phyloP scores from a whole-genome alignment of 106 monocot genomes.

The Phalaenopsis aphrodite region DNA sequence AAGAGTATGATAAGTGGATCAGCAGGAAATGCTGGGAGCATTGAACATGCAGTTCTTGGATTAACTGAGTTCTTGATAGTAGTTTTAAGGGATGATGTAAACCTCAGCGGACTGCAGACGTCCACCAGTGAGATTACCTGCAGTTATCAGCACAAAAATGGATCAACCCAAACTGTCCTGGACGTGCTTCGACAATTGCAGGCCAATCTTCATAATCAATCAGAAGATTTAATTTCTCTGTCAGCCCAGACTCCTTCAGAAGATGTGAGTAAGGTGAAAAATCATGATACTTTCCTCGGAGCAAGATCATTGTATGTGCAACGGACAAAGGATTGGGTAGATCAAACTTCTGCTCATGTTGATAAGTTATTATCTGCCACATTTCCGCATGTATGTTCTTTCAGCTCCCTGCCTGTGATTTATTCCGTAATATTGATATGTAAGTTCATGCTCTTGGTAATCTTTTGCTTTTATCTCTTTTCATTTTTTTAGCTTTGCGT shows the following conservation, averaged over 20 bases:
- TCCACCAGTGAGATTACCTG: slow-evolving; percentile 1
- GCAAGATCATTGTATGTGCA: slow-evolving; percentile 38
- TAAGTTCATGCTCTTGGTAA: neutral
- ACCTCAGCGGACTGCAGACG: slow-evolving; percentile 30
- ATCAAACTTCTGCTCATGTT: slow-evolving; percentile 55
- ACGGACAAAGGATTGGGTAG: slow-evolving; percentile 72
- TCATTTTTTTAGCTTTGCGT: slow-evolving; percentile 49
- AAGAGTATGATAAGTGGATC: slow-evolving; percentile 78
- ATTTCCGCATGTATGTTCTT: slow-evolving; percentile 78
- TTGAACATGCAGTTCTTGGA: slow-evolving; percentile 72
- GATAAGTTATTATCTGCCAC: slow-evolving; percentile 72
- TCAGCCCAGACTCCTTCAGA: slow-evolving; percentile 5
- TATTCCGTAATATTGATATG: neutral
- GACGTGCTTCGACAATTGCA: slow-evolving; percentile 62
- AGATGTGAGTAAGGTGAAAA: slow-evolving; percentile 5
- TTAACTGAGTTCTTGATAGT: slow-evolving; percentile 72
- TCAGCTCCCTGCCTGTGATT: slow-evolving; percentile 1
- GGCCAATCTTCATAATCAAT: slow-evolving; percentile 13
- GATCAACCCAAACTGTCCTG: slow-evolving; percentile 48
- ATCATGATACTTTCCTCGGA: slow-evolving; percentile 3
- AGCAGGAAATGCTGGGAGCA: slow-evolving; percentile 54
- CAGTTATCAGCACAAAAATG: slow-evolving; percentile 12
- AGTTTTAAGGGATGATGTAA: slow-evolving; percentile 65
- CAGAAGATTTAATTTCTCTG: slow-evolving; percentile 16
- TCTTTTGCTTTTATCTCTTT: neutral